Conservation (phyloP, 2,329 filamentous ascomycete species). For the Neonectria faginata region DNA sequence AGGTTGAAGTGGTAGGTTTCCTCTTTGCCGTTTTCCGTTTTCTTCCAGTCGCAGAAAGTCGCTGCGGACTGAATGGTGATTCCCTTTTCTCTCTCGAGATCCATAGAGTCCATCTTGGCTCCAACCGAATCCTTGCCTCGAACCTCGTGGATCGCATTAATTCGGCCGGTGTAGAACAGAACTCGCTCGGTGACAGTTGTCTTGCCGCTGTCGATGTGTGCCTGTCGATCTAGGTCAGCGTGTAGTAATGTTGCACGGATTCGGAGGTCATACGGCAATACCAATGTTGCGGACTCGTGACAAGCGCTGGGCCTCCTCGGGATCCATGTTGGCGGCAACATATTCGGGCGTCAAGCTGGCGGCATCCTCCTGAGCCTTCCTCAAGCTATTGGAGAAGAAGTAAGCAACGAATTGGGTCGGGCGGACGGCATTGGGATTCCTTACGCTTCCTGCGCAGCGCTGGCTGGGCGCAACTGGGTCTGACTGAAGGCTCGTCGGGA, state of each 20-base stretch:
- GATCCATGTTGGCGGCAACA: slow-evolving; percentile 82
- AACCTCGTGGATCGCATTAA: slow-evolving; percentile 97
- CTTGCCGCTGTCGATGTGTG: slow-evolving; percentile 98
- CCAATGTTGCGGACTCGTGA: slow-evolving; percentile 93
- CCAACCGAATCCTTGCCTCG: slow-evolving; percentile 93
- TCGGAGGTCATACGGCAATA: slow-evolving; percentile 77
- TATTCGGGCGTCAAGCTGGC: slow-evolving; percentile 65
- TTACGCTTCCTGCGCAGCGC: slow-evolving; percentile 58
- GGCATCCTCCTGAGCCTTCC: slow-evolving; percentile 66
- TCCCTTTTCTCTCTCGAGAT: slow-evolving; percentile 96
- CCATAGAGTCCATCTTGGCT: slow-evolving; percentile 99
- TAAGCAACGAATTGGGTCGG: slow-evolving; percentile 30
- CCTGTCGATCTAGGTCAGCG: slow-evolving; percentile 61
- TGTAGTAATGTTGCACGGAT: background rate
- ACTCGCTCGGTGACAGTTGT: slow-evolving; percentile 97
- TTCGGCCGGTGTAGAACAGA: slow-evolving; percentile 97
- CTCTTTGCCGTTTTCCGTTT: slow-evolving; percentile 84
- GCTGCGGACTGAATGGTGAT: slow-evolving; percentile 99
- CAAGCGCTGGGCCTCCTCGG: slow-evolving; percentile 81
- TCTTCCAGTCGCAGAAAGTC: slow-evolving; percentile 97
- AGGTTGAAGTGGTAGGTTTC: slow-evolving; percentile 97
- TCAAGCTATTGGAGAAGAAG: slow-evolving; percentile 51
- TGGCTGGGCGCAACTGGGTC: slow-evolving; percentile 44
- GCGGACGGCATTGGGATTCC: slow-evolving; percentile 28
- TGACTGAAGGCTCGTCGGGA: slow-evolving; percentile 51